Base-by-base conservation (phyloP, 2,329 filamentous ascomycete species). In the Scleromitrula shiraiana region DNA sequence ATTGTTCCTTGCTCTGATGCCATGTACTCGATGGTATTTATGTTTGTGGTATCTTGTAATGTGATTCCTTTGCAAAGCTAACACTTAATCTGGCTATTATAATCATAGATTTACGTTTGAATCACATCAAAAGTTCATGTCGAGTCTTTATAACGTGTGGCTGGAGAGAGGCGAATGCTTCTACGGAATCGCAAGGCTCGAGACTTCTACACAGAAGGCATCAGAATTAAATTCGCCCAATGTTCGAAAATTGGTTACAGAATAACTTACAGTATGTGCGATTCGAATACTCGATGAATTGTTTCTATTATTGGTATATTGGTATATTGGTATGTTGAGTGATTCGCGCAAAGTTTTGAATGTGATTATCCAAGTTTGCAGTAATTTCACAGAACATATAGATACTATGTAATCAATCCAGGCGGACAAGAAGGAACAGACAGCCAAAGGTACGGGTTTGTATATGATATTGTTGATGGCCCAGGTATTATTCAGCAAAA, bases 1-100 rank as follows among this genome's bases (percentile, higher is more conserved):
- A 56, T 53, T 50, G 41, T 32, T 49, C 49, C 53, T 56, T 60
- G 57, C 47, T 62, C 55, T 27, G 62, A 58, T 41, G 57, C 61
- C 62, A 64, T 64, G 54, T 54, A 54, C 49, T 40, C 36, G 35
- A 40, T 30, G 43, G 30, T 44, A 49, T 30, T 40, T 14, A 33
- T n/a, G n/a, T n/a, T n/a, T n/a, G n/a, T n/a, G n/a, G 27, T 12
- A 12, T 30, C 15, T 29, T 12, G 29, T 7, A 20, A 17, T 33
- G 19, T 22, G 7, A 14, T 46, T 45, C 14, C 35, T 24, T 29
- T 23, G 17, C 39, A 39, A 15, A 22, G 24, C 37, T 24, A n/a
- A 17, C 32, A 20, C 46, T 32, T 37, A 22, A 30, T 45, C 35
- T 36, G n/a, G 17, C 2, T 27, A 44, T 20, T 40, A 40, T 50